Base-by-base conservation (phyloP, 768 basidiomycete genomes). In the Trametes maxima region DNA sequence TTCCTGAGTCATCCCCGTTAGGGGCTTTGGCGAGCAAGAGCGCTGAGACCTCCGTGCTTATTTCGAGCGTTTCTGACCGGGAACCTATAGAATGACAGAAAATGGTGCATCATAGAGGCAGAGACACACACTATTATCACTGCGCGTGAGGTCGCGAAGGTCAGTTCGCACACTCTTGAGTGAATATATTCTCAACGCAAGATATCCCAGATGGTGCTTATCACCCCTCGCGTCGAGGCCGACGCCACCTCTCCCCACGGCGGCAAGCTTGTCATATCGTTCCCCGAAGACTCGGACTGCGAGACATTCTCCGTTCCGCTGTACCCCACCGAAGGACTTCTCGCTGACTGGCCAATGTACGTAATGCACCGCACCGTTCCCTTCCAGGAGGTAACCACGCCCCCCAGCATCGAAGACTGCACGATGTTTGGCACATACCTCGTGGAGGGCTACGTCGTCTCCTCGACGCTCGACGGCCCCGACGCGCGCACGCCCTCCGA, bases 41-140 rank as follows among this genome's bases (percentile, higher is more conserved):
- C 28, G 28, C 28, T 33, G 28, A 8, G 28, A 8, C 28, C 28
- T 33, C 28, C 28, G 28, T 8, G 8, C 28, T 50, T 66, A 33
- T 35, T n/a, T 24, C 21, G 50, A 52, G 37, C 43, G 25, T 42
- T 47, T 0, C 35, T 40, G 19, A 49, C 35, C 22, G 1, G 14
- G 3, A 1, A 1, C 14, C 0, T 16, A n/a, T 63, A 92, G 89
- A 78, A 87, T 69, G 90, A 92, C 67, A 80, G 90, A 63, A 78
- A 75, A 71, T 90, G 89, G 84, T 86, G 84, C 63, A 80, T 92
- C 67, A 78, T 90, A 50, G 86, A 87, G 64, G 80, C 79, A 3
- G 74, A 76, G 10, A 82, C 77, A 5, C 75, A 83, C 45, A 68
- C 69, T 4, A 79, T 89, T 22, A 75, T 92, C 44, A 93, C 90